Conservation (phyloP, 768 basidiomycete species). For the Grammothele lineata region DNA sequence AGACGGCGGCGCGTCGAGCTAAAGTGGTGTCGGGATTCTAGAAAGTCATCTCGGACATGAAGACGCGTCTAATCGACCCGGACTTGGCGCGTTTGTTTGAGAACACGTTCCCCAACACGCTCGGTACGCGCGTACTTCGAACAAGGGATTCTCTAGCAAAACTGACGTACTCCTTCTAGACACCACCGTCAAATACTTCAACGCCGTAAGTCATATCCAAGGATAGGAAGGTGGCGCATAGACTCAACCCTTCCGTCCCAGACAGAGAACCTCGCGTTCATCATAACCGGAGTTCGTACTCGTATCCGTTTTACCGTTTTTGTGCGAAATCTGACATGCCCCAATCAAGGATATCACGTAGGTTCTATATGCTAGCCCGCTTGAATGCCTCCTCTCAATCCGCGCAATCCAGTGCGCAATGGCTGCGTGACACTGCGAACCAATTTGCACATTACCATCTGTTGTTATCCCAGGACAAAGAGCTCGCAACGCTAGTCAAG, state of each 20-base stretch:
- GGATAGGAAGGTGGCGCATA: not conserved
- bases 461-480: conserved; percentile 51
- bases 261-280: conserved; percentile 71
- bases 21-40: conserved; percentile 27
- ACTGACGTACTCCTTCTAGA: conserved; percentile 45
- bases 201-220: conserved; percentile 35
- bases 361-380: no score
- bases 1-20: no score
- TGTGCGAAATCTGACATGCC: not conserved
- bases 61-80: conserved; percentile 63
- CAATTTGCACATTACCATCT: conserved; percentile 73
- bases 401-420: conserved; percentile 55
- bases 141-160: not conserved
- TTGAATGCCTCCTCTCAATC: no score
- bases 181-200: conserved; percentile 77
- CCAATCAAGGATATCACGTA: conserved; percentile 67
- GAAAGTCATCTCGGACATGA: conserved; percentile 78
- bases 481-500: conserved; percentile 63
- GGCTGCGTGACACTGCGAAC: conserved; percentile 80
- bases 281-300: conserved; percentile 65
- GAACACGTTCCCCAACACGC: conserved; percentile 79
- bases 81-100: conserved; percentile 77
- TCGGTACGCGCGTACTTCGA: conserved; percentile 62
- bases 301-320: not conserved
- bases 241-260: conserved; percentile 19